Percentiles rank a stretch among this genome's conserved stretches.
Conservation (phyloP, 495 filamentous ascomycete species). For the Opeltia flavorubescens region DNA sequence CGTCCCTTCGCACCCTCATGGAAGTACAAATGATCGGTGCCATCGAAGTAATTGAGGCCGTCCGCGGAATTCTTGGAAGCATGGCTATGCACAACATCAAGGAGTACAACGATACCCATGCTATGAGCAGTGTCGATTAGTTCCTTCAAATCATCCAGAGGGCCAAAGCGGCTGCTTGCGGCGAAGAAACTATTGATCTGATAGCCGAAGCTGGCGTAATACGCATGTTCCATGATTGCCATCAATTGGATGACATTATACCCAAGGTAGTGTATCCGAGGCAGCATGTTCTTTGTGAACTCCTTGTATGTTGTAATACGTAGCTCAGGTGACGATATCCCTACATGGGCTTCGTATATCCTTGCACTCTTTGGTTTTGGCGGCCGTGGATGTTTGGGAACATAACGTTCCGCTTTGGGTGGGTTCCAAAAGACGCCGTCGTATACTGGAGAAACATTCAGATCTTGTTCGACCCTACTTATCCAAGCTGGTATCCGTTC, state of each 20-base stretch:
- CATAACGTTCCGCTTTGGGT: constrained; percentile 54
- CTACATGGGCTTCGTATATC: constrained; percentile 96
- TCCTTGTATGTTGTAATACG: constrained; percentile 89
- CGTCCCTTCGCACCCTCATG: constrained; percentile 69
- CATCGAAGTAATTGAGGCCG: constrained; percentile 89
- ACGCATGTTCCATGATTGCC: constrained; percentile 98
- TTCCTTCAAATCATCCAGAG: constrained; percentile 91
- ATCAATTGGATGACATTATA: constrained; percentile 98
- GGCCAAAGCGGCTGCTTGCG: constrained; percentile 87
- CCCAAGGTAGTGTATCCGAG: constrained; percentile 76
- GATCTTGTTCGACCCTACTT: constrained; percentile 87
- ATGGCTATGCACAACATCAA: constrained; percentile 96
- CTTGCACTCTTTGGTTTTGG: constrained; percentile 74
- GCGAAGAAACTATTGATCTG: constrained; percentile 98
- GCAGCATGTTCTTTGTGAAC: constrained; percentile 84
- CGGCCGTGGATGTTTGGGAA: constrained; percentile 69
- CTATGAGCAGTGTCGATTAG: constrained; percentile 89
- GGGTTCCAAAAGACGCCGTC: constrained; percentile 98
- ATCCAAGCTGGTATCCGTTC: constrained; percentile 94
- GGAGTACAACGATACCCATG: constrained; percentile 77
- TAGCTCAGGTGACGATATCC: constrained; percentile 85
- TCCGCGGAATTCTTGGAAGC: constrained; percentile 94
- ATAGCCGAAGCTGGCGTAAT: constrained; percentile 98
- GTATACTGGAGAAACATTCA: constrained; percentile 75
- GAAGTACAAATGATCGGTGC: constrained; percentile 89